These are phyloP conservation scores for Colletotrichum abscissum DNA, from an alignment of 2,329 filamentous ascomycete species.

Conservation along the genomic window DNA sequence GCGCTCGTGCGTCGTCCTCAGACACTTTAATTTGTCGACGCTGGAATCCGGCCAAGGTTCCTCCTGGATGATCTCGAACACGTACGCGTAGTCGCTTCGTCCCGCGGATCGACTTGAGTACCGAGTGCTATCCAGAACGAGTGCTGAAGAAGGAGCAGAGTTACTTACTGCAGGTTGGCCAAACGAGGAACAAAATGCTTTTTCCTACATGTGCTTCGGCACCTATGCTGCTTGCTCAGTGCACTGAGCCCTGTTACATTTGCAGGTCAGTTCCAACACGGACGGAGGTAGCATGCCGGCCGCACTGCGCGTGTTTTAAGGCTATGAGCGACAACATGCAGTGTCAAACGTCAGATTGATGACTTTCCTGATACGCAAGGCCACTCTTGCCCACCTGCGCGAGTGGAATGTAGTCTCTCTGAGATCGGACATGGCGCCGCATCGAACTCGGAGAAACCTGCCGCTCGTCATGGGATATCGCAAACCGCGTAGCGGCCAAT, in stretches of 20 bases:
- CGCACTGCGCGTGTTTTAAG: not conserved
- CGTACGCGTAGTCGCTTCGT: slow-evolving; percentile 31
- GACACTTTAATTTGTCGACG: slow-evolving; percentile 9
- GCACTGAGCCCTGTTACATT: not conserved
- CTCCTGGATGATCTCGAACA: slow-evolving; percentile 29
- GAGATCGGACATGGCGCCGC: slow-evolving; percentile 8
- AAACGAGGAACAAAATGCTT: not conserved
- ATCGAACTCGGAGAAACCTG: slow-evolving; percentile 12
- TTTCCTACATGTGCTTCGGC: not conserved
- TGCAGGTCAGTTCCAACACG: slow-evolving; percentile 21
- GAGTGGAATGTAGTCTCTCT: not conserved
- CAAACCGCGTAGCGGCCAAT: not conserved
- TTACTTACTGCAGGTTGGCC: not conserved
- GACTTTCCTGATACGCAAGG: not conserved
- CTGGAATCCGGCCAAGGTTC: not conserved
- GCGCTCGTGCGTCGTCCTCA: slow-evolving; percentile 14
- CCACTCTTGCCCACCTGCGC: not conserved
- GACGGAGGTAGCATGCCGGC: not conserved
- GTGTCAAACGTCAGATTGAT: slow-evolving; percentile 1
- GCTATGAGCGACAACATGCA: slow-evolving; percentile 10
- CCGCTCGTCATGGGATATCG: slow-evolving; percentile 5
- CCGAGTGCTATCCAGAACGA: not conserved
- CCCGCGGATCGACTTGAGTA: slow-evolving; percentile 10
- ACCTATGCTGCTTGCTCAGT: not conserved
- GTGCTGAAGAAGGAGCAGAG: not conserved